phyloP scores from a whole-genome alignment of 2,329 filamentous ascomycete genomes.

The Aspergillus sp. region DNA sequence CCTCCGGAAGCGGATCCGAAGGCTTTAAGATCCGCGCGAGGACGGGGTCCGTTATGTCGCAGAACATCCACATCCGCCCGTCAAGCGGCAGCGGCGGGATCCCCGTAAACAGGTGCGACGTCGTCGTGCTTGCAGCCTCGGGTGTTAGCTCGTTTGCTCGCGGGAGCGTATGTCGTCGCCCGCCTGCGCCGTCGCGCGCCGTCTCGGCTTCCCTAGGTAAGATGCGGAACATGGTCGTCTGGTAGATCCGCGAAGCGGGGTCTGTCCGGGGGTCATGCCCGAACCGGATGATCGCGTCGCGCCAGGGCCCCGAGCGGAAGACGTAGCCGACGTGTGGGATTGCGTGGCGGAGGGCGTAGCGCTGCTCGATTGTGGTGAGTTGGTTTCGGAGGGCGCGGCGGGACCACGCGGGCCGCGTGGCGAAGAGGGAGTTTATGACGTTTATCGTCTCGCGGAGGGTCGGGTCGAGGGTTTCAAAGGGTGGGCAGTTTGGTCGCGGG shows the following conservation, averaged over 20 bases:
- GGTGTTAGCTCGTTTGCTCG: conserved; percentile 25
- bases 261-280: conserved; percentile 83
- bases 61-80: conserved; percentile 92
- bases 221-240: conserved; percentile 86
- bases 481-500: conserved; percentile 61
- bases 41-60: conserved; percentile 84
- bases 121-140: conserved; percentile 17
- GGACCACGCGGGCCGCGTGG: conserved; percentile 82
- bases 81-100: conserved; percentile 70
- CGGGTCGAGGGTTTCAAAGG: conserved; percentile 55
- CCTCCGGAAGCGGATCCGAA: conserved; percentile 54
- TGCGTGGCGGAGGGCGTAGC: conserved; percentile 69
- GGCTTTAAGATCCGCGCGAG: conserved; percentile 69
- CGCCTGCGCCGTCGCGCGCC: conserved; percentile 16
- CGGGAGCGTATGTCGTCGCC: conserved; percentile 35
- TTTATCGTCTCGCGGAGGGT: conserved; percentile 68
- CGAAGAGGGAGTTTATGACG: conserved; percentile 68
- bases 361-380: conserved; percentile 57
- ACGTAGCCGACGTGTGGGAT: conserved; percentile 87
- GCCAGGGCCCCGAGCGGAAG: conserved; percentile 90
- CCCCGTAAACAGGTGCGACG: conserved; percentile 79
- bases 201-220: conserved; percentile 43
- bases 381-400: conserved; percentile 79
- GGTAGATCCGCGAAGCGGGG: conserved; percentile 78
- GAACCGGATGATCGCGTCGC: conserved; percentile 82